Evolutionary conservation across 202 grass and related monocot genomes (phyloP), one percentile per base, ranked within the genome.

Genomic region (Sporobolus alterniflorus): DNA sequence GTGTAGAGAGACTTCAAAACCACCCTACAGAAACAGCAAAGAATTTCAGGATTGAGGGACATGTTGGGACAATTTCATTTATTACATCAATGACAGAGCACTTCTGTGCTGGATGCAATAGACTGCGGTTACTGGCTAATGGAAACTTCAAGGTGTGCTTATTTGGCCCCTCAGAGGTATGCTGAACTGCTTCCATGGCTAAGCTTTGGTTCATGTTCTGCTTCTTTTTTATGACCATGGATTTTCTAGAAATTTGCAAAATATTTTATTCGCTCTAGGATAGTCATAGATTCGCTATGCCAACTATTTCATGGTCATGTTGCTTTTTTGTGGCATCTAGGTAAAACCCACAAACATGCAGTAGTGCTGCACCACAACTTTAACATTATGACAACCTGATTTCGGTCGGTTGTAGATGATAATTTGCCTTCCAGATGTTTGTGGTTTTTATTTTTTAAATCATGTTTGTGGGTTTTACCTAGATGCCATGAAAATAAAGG

Each of bases 81-180:
- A 98, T 98, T 68, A 98, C 96, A 82, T 98, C 96, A 74, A 98
- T 98, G 96, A 98, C 96, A 15, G 89, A 98, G 44, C 89, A 98
- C 70, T 98, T 98, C 90, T 98, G 96, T 77, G 84, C 92, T 71
- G 96, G 96, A 67, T 98, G 96, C 85, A 98, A 91, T 77, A 94
- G 96, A 85, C 77, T 95, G 70, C 84, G 96, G 60, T 79, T 98
- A 59, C 83, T 98, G 78, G 92, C 96, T 65, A 93, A 98, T 87
- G 96, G 96, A 39, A 98, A 98, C 82, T 94, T 95, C 75, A 98
- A 98, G 91, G 96, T 98, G 51, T 95, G 96, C 52, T 88, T 98
- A 34, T 98, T 98, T 93, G 96, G 92, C 63, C 92, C 92, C 74
- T 93, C 96, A 10, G 96, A 98, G 96, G 96, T 95, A 95, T 78